Evolutionary conservation across 371 early-diverging fungal species (phyloP).

Genomic region (Rhizopus sp.): DNA sequence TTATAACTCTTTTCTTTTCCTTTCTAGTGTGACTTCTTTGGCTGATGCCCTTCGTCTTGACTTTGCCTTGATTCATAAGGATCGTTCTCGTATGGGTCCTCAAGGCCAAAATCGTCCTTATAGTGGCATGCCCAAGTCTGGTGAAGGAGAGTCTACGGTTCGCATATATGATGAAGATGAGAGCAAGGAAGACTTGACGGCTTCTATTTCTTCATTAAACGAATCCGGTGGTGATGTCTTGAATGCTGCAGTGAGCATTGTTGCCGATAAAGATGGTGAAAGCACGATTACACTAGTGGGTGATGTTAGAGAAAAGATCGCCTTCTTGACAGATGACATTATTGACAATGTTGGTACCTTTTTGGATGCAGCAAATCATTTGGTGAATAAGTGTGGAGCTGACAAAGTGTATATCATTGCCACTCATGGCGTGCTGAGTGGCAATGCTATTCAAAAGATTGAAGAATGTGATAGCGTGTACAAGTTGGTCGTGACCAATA

Average conservation of each 20-base stretch:
- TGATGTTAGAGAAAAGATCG: slow-evolving; percentile 88
- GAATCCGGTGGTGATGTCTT: slow-evolving; percentile 44
- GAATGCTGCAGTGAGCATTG: slow-evolving; percentile 53
- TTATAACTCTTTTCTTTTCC: neutral
- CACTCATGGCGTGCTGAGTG: slow-evolving; percentile 93
- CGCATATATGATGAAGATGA: slow-evolving; percentile 47
- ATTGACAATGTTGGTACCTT: slow-evolving; percentile 88
- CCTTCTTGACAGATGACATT: slow-evolving; percentile 93
- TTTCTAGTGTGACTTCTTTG: slow-evolving; percentile 85
- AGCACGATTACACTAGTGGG: slow-evolving; percentile 85
- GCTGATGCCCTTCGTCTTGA: slow-evolving; percentile 93
- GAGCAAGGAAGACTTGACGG: slow-evolving; percentile 31
- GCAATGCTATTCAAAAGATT: slow-evolving; percentile 81
- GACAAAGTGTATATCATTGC: slow-evolving; percentile 89
- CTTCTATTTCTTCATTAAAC: slow-evolving; percentile 49
- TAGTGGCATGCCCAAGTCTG: slow-evolving; percentile 51
- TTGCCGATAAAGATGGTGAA: slow-evolving; percentile 57
- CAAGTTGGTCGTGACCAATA: slow-evolving; percentile 91
- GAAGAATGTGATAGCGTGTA: slow-evolving; percentile 84
- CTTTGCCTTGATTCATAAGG: slow-evolving; percentile 96
- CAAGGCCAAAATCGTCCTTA: slow-evolving; percentile 58
- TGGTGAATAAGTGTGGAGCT: slow-evolving; percentile 84
- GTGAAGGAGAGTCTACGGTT: slow-evolving; percentile 37
- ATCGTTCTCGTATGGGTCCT: slow-evolving; percentile 67
- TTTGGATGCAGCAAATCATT: slow-evolving; percentile 88